Evolutionary conservation across 1,139 yeast genomes (phyloP), one percentile per base, ranked within the genome.

Genomic region (Candida pseudocylindracea): DNA sequence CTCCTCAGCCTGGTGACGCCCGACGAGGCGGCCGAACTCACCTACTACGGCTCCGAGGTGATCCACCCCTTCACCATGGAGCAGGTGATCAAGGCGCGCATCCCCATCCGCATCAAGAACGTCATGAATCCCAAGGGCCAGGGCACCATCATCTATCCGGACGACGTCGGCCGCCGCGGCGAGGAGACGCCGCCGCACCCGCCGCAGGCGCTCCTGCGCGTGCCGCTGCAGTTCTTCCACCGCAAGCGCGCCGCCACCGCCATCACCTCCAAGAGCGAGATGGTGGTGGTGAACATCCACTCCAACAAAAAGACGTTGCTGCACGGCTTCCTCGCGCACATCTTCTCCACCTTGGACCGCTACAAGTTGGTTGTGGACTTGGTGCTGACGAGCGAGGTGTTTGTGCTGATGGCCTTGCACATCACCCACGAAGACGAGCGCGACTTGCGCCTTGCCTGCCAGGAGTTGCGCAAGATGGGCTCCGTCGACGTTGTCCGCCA

Each of bases 41-140:
- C 98, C 1, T 88, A 88, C 53, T 88, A 88, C 48, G 98, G 98
- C 27, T 76, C 93, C 6, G 98, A 88, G 55, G 98, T 88, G 39
- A 88, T 88, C 42, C 98, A 88, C 48, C 98, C 98, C 2, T 88
- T 88, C 59, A 88, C 98, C 28, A 88, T 88, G 98, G 96, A 88
- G 54, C 98, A 88, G 56, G 98, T 85, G 36, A 88, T 88, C 43
- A 72, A 74, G 42, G 96, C 96, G 10, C 79, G 78, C 49, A 88
- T 88, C 44, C 98, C 98, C 31, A 88, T 88, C 49, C 69, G 96
- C 49, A 88, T 88, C 45, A 88, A 88, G 53, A 88, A 88, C 51
- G 98, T 88, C 34, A 85, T 72, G 53, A 85, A 88, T 50, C 96
- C 98, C 33, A 50, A 51, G 15, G 98, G 96, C 31, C 65, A 63